Conservation (phyloP, 2,329 filamentous ascomycete genomes). For the Pseudocercospora cruenta region DNA sequence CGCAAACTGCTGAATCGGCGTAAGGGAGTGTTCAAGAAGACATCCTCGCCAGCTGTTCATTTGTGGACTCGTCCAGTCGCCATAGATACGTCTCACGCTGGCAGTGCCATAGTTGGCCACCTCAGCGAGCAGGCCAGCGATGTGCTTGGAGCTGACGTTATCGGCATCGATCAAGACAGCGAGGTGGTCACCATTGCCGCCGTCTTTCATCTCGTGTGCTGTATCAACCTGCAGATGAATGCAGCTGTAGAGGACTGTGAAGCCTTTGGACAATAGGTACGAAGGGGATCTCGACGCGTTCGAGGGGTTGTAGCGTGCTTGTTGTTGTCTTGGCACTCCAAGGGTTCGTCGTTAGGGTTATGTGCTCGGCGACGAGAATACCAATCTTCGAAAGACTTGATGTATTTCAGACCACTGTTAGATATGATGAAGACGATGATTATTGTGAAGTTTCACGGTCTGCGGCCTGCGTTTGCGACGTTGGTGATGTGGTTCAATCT, state of each 20-base stretch:
- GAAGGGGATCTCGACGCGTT: neutral
- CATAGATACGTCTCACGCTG: slow-evolving; percentile 38
- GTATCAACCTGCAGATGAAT: no score
- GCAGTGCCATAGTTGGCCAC: slow-evolving; percentile 40
- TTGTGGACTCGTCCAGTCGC: slow-evolving; percentile 35
- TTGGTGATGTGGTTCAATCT: no score
- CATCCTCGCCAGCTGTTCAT: slow-evolving; percentile 34
- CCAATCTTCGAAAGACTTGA: neutral
- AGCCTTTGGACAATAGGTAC: no score
- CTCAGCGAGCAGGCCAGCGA: slow-evolving; percentile 35
- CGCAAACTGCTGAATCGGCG: slow-evolving; percentile 38
- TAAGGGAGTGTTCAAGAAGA: slow-evolving; percentile 33
- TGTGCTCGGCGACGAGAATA: no score
- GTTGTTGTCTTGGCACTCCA: neutral
- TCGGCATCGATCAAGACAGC: neutral
- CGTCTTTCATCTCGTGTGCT: neutral
- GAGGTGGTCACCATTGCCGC: neutral
- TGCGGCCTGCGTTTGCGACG: no score
- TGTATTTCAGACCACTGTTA: no score
- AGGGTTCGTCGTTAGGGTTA: no score
- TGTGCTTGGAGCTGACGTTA: neutral
- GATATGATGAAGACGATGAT: no score
- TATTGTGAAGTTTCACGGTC: no score
- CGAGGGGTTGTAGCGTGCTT: neutral
- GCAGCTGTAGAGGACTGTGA: neutral